Evolutionary conservation across 345 rosid species (phyloP), one percentile per base, ranked within the genome.

Genomic region (Reutealis trisperma): DNA sequence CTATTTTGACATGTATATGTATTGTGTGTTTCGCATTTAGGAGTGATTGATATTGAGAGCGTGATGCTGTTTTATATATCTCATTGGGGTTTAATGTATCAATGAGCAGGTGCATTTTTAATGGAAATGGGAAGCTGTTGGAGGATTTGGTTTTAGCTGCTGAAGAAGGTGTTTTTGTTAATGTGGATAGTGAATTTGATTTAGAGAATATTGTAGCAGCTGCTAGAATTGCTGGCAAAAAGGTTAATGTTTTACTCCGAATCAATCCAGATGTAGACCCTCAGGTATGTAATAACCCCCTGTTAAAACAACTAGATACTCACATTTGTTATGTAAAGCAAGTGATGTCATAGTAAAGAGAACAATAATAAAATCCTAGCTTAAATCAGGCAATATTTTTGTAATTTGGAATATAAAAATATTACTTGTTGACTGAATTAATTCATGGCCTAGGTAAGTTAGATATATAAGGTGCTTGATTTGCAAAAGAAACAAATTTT

Each of bases 231-330:
- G 87, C 97, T 65, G 97, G 97, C 62, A 90, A 91, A 83, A 89
- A 87, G 88, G 97, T 93, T 78, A 93, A 93, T 83, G 97, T 96
- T 51, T 81, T 96, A 72, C 97, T 96, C 49, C 96, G 98, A 63
- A 96, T 96, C 83, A 96, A 96, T 84, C 99, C 99, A 2, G 99
- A 96, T 75, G 99, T 96, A 14, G 98, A 96, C 78, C 98, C 98
- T 82, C 99, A 93, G 98, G 99, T 94, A 84, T 63, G 76, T 37
- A 55, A 6, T 15, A 64, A 22, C 25, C 5, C 57, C 10, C 22
- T 34, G 5, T 51, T 11, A 18, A 18, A n/a, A 63, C 61, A 47
- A 49, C 3, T 2, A 7, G 2, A 42, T 67, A 67, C 47, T 67
- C 51, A 5, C 51, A 47, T 12, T 4, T 22, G 27, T 18, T 44